phyloP scores from a whole-genome alignment of 495 filamentous ascomycete genomes.

The Hapsidospora chrysogenum region DNA sequence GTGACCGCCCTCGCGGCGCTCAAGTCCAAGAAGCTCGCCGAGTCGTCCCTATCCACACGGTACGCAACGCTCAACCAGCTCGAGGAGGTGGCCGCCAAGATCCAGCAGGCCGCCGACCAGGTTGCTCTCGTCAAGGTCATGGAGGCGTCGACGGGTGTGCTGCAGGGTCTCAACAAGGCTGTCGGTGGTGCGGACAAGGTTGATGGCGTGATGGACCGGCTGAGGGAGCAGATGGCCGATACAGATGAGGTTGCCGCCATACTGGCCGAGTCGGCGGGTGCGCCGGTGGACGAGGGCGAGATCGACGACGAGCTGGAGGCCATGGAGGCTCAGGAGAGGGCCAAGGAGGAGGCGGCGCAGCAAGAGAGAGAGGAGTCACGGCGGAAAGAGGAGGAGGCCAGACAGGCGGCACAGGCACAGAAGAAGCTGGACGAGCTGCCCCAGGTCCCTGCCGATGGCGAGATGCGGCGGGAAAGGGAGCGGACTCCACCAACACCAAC shows the following conservation, averaged over 20 bases:
- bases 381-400: slow-evolving; percentile 11
- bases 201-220: slow-evolving; percentile 51
- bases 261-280: slow-evolving; percentile 39
- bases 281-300: slow-evolving; percentile 55
- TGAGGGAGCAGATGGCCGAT: slow-evolving; percentile 65
- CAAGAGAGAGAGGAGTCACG: slow-evolving; percentile 1
- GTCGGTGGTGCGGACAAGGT: slow-evolving; percentile 64
- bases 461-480: slow-evolving; percentile 7
- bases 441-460: slow-evolving; percentile 9
- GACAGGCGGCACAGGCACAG: slow-evolving; percentile 16
- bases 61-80: slow-evolving; percentile 59
- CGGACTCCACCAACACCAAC: slow-evolving; percentile 6
- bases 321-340: slow-evolving; percentile 38
- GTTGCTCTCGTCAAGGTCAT: slow-evolving; percentile 66
- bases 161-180: slow-evolving; percentile 55
- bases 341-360: slow-evolving; percentile 19
- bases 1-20: slow-evolving; percentile 58
- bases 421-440: slow-evolving; percentile 20
- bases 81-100: slow-evolving; percentile 60
- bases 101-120: slow-evolving; percentile 74
- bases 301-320: slow-evolving; percentile 78
- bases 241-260: slow-evolving; percentile 59
- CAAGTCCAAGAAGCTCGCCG: slow-evolving; percentile 65
- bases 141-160: slow-evolving; percentile 53
- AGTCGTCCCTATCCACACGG: slow-evolving; percentile 50